Base-by-base conservation (phyloP, 257 asterid genomes). In the Penstemon eatonii region DNA sequence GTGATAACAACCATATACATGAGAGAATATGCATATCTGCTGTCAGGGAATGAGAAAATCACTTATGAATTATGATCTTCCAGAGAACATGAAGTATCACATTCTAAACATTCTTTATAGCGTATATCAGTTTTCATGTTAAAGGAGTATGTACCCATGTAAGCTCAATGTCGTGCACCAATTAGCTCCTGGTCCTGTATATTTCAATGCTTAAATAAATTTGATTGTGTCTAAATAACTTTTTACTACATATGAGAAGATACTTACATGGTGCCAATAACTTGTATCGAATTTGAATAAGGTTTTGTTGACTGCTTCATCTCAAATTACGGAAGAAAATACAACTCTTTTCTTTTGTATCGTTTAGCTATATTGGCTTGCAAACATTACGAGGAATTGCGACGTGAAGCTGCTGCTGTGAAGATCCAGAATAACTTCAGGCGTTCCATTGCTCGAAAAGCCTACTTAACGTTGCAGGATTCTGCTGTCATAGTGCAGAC, bases 351-450 rank as follows among this genome's bases (percentile, higher is more conserved):
- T n/a, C 46, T 39, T 67, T 61, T 40, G 25, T 13, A 33, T 43
- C 67, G 41, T 59, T 50, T 76, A 93, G 99, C 85, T 75, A 82
- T 94, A 75, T 81, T 85, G 74, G 97, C 99, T 63, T 83, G 91
- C 87, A 91, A 85, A 77, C 78, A 87, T 70, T 91, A 86, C 80
- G 96, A 91, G 86, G 89, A 94, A 80, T 79, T 94, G 85, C 87
- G 88, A 36, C 88, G 85, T 70, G 89, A 91, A 80, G 96, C 95
- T 76, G 96, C 96, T 15, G 93, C 95, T 36, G 70, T 91, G 60
- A 94, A 86, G 95, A 86, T 94, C 62, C 98, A 94, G 85, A 94
- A 89, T 95, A 89, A 85, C 81, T 91, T 82, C 89, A 81, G 95
- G 64, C 78, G 91, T 76, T 76, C 75, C 73, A 82, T 80, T 74